Conservation (phyloP, 345 rosid genomes). For the Brassica carinata region DNA sequence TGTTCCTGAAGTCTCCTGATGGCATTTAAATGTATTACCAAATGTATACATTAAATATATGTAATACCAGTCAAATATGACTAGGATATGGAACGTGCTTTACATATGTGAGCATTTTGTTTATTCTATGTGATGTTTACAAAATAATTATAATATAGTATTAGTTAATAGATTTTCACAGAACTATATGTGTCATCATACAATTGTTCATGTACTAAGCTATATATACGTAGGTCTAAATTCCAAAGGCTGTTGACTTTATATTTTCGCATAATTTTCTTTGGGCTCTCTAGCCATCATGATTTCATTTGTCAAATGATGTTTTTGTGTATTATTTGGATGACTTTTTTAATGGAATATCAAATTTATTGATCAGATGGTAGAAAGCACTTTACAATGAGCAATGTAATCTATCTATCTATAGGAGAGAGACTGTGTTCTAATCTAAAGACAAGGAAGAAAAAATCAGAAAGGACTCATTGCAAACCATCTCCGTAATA, state of each 20-base stretch:
- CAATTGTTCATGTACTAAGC: neutral
- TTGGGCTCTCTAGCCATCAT: neutral
- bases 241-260: neutral
- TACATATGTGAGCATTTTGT: neutral
- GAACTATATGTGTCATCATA: constrained; percentile 6
- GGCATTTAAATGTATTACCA: neutral
- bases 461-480: too few relatives aligned
- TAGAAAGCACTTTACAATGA: too few relatives aligned
- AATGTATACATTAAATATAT: neutral
- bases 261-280: constrained; percentile 7
- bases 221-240: neutral
- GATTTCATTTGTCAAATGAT: neutral
- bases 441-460: too few relatives aligned
- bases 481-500: too few relatives aligned
- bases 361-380: too few relatives aligned
- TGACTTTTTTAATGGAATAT: neutral
- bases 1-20: constrained; percentile 31
- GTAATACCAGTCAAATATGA: constrained; percentile 1
- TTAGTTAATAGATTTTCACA: neutral
- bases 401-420: too few relatives aligned
- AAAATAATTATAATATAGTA: neutral
- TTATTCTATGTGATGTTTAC: neutral
- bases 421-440: too few relatives aligned
- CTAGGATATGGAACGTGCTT: neutral
- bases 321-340: neutral